Base-by-base conservation (phyloP, 2,329 filamentous ascomycete species). In the Fusarium verrucosum region DNA sequence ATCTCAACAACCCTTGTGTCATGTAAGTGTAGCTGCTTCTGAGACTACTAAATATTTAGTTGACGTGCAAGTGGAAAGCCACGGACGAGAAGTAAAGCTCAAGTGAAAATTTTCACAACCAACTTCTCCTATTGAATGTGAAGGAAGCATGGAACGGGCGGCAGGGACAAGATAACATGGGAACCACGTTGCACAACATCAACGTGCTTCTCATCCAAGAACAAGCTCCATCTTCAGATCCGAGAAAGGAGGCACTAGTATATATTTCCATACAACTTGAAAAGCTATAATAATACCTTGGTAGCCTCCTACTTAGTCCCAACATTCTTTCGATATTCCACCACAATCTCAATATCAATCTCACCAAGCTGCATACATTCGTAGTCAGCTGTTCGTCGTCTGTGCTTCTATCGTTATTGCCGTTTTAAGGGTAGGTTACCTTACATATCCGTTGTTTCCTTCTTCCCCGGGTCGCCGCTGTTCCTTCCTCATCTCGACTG, bases 211-310 rank as follows among this genome's bases (percentile, higher is more conserved):
- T 20, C 25, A 28, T 47, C 19, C 28, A 37, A 23, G 28, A 17
- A 51, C 23, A 46, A 54, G 43, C 28, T 41, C 25, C 32, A 46
- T 36, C 22, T 23, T 26, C 37, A 57, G 38, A 20, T 16, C 44
- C 25, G 19, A 47, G 45, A 30, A 37, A 33, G 57, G 55, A n/a
- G n/a, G n/a, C n/a, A 14, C 47, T 45, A 16, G 19, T 11, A n/a
- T 23, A 43, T 25, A 28, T 41, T 35, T 47, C 26, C 16, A 43
- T 45, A 37, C 20, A 60, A 30, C 30, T 32, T 41, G 7, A 16
- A 38, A 52, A 47, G 36, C 30, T 61, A 61, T 61, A 61, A 54
- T 61, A 55, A 60, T 30, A 25, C 33, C 45, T 26, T 42, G 36
- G 36, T 37, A 42, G 41, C 55, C 36, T 42, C 56, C 44, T 28